These are phyloP conservation scores for Boletus rubescentipes DNA, from an alignment of 768 basidiomycete genomes.

Conservation along the genomic window DNA sequence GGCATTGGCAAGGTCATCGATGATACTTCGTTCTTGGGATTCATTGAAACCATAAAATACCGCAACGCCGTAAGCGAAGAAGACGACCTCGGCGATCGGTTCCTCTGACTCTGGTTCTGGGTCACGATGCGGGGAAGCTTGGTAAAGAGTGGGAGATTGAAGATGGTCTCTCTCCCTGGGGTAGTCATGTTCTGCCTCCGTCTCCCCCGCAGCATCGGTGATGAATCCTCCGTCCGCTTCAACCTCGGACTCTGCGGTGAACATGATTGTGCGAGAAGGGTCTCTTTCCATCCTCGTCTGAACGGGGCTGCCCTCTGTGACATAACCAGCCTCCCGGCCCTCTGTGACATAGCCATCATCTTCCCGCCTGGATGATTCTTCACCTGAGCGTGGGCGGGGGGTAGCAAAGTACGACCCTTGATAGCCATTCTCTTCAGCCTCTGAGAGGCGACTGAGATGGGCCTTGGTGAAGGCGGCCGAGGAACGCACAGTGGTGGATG, in stretches of 20 bases:
- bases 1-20: constrained; percentile 80
- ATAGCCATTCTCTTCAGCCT: constrained; percentile 90
- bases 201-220: constrained; percentile 14
- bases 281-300: constrained; percentile 8
- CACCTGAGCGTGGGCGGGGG: constrained; percentile 17
- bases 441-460: constrained; percentile 66
- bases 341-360: constrained; percentile 27
- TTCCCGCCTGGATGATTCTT: constrained; percentile 14
- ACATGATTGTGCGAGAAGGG: not conserved
- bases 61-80: constrained; percentile 85
- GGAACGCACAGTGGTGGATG: constrained; percentile 81
- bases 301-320: constrained; percentile 38
- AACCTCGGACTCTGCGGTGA: constrained; percentile 6
- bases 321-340: constrained; percentile 56
- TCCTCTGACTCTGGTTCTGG: constrained; percentile 28
- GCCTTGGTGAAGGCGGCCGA: constrained; percentile 64
- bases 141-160: constrained; percentile 4
- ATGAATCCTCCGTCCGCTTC: constrained; percentile 15
- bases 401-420: constrained; percentile 77
- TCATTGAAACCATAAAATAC: constrained; percentile 91
- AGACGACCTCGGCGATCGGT: constrained; percentile 70
- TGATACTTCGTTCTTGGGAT: constrained; percentile 71
- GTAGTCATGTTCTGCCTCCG: constrained; percentile 13
- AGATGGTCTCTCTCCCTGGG: not conserved
- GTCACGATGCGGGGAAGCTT: not conserved